These are phyloP conservation scores for Saturnispora saitoi DNA, from an alignment of 805 yeast genomes.

Conservation along the genomic window DNA sequence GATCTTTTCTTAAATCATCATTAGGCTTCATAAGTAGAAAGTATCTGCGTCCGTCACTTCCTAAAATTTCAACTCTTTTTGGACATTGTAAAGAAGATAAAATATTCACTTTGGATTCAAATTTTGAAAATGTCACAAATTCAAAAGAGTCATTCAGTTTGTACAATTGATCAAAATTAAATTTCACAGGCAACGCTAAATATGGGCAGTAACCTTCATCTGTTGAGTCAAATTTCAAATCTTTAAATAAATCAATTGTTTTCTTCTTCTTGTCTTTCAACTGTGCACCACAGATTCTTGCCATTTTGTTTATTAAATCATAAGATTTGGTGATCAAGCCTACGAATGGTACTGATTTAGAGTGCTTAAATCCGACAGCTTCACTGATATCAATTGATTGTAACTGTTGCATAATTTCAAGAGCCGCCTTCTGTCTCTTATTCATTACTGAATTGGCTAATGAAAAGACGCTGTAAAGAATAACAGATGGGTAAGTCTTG, in stretches of 20 bases:
- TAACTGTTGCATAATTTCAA: slow-evolving; percentile 32
- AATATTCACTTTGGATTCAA: slow-evolving; percentile 62
- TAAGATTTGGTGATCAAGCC: slow-evolving; percentile 26
- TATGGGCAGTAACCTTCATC: slow-evolving; percentile 25
- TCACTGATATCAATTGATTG: slow-evolving; percentile 11
- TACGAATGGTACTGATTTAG: slow-evolving; percentile 28
- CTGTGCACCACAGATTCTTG: background rate
- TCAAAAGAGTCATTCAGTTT: slow-evolving; percentile 16
- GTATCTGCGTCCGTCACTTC: slow-evolving; percentile 70
- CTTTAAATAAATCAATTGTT: slow-evolving; percentile 26
- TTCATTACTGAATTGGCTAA: slow-evolving; percentile 51
- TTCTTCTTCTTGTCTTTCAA: background rate
- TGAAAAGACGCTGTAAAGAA: slow-evolving; percentile 78
- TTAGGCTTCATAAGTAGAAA: slow-evolving; percentile 72
- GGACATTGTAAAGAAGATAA: slow-evolving; percentile 85
- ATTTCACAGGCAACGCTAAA: slow-evolving; percentile 66
- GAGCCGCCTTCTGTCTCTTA: slow-evolving; percentile 40
- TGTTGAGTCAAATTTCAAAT: slow-evolving; percentile 31
- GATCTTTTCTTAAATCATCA: slow-evolving; percentile 93
- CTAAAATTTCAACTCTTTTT: slow-evolving; percentile 61
- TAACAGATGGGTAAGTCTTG: slow-evolving; percentile 64
- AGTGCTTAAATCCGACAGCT: slow-evolving; percentile 6
- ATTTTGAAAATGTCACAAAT: slow-evolving; percentile 46
- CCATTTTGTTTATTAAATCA: slow-evolving; percentile 3
- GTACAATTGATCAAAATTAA: slow-evolving; percentile 64